Evolutionary conservation across 805 yeast species (phyloP).

Genomic region (Yarrowia yakushimensis): DNA sequence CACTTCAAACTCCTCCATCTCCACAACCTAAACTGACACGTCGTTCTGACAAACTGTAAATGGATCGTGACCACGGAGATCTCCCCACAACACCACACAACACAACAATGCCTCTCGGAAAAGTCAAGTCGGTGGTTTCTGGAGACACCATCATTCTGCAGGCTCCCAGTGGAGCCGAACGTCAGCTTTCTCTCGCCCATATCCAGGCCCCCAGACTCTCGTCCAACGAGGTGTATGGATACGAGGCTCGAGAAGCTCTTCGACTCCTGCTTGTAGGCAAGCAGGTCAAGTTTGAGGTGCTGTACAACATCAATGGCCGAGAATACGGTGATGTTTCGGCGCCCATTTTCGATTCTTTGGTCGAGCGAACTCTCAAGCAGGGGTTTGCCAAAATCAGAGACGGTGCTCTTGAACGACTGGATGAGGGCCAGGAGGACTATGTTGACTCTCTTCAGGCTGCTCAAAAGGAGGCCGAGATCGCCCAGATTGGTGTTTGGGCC

Average conservation of each 20-base stretch:
- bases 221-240: conserved; percentile 45
- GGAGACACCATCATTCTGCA: conserved; percentile 66
- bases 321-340: conserved; percentile 71
- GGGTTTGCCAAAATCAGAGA: conserved; percentile 66
- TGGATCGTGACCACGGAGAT: not conserved
- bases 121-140: conserved; percentile 65
- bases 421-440: conserved; percentile 42
- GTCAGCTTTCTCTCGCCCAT: conserved; percentile 60
- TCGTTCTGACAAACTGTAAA: not conserved
- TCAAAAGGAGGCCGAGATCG: conserved; percentile 48
- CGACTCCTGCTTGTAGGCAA: conserved; percentile 64
- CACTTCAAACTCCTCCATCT: not conserved
- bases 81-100: not conserved
- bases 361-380: conserved; percentile 51
- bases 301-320: conserved; percentile 49
- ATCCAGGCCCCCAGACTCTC: conserved; percentile 55
- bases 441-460: conserved; percentile 33
- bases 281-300: conserved; percentile 53
- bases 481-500: conserved; percentile 57
- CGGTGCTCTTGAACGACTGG: conserved; percentile 41
- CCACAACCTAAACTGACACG: not conserved
- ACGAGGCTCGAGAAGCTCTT: conserved; percentile 58
- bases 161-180: conserved; percentile 48
- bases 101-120: conserved; percentile 42
- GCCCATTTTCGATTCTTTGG: conserved; percentile 59